phyloP scores from a whole-genome alignment of 129 eudicot genomes.

The Oenanthe sinensis region DNA sequence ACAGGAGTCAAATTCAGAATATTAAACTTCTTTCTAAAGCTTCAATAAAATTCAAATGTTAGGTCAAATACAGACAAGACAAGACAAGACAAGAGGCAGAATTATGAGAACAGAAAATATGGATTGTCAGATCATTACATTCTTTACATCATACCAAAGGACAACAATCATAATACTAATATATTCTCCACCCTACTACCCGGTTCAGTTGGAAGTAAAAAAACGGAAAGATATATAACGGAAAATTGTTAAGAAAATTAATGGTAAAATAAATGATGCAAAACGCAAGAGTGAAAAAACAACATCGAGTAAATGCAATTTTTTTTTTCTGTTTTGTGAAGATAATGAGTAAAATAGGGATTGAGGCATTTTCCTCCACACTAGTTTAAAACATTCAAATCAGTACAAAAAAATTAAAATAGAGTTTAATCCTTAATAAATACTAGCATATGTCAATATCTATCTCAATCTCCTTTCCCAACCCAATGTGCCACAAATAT shows the following conservation, averaged over 20 bases:
- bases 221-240: background rate
- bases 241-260: background rate
- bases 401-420: background rate
- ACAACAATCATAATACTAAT: background rate
- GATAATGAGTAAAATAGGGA: background rate
- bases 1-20: background rate
- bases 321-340: background rate
- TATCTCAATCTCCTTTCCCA: background rate
- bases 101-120: background rate
- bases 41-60: background rate
- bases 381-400: background rate
- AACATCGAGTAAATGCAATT: background rate
- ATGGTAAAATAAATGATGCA: background rate
- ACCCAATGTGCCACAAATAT: background rate
- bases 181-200: background rate
- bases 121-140: background rate
- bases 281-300: background rate
- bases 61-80: background rate
- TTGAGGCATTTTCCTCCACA: background rate
- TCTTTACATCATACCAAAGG: background rate
- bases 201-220: background rate
- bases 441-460: background rate
- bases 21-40: background rate
- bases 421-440: background rate
- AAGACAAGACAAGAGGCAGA: background rate